These are phyloP conservation scores for Myxozyma geophila DNA, from an alignment of 805 yeast species.

Conservation along the genomic window DNA sequence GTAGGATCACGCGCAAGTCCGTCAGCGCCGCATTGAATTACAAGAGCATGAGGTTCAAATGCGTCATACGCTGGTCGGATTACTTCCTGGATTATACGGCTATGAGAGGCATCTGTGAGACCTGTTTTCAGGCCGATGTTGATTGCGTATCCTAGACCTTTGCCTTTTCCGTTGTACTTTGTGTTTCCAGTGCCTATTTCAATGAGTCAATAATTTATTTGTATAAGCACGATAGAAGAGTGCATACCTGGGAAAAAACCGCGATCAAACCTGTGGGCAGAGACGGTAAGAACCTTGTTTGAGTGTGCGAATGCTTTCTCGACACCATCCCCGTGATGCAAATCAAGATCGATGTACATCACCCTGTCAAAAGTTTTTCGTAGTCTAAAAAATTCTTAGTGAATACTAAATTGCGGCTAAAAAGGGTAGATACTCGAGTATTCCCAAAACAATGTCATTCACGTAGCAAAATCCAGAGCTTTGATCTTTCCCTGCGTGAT, in stretches of 20 bases:
- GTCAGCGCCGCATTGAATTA: slow-evolving; percentile 75
- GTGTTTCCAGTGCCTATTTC: slow-evolving; percentile 53
- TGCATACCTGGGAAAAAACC: slow-evolving; percentile 72
- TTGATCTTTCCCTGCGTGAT: slow-evolving; percentile 87
- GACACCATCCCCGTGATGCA: slow-evolving; percentile 85
- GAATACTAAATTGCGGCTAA: neutral
- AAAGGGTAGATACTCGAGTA: slow-evolving; percentile 45
- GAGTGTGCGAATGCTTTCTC: slow-evolving; percentile 64
- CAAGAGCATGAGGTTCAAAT: slow-evolving; percentile 57
- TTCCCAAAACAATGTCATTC: slow-evolving; percentile 69
- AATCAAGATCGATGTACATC: slow-evolving; percentile 69
- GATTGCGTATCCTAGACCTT: slow-evolving; percentile 48
- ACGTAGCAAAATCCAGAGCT: slow-evolving; percentile 91
- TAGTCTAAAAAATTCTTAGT: slow-evolving; percentile 41
- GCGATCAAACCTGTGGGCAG: slow-evolving; percentile 64
- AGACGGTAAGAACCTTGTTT: slow-evolving; percentile 61
- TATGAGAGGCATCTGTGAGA: slow-evolving; percentile 53
- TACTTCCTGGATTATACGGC: slow-evolving; percentile 48
- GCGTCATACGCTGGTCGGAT: slow-evolving; percentile 50
- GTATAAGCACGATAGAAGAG: neutral
- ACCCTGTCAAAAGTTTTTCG: slow-evolving; percentile 54
- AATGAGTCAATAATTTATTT: neutral
- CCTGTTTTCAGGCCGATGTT: slow-evolving; percentile 67
- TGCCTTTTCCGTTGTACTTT: slow-evolving; percentile 47
- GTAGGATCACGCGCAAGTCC: slow-evolving; percentile 69